Evolutionary conservation across 768 basidiomycete species (phyloP).

Genomic region (Tylopilus sp.): DNA sequence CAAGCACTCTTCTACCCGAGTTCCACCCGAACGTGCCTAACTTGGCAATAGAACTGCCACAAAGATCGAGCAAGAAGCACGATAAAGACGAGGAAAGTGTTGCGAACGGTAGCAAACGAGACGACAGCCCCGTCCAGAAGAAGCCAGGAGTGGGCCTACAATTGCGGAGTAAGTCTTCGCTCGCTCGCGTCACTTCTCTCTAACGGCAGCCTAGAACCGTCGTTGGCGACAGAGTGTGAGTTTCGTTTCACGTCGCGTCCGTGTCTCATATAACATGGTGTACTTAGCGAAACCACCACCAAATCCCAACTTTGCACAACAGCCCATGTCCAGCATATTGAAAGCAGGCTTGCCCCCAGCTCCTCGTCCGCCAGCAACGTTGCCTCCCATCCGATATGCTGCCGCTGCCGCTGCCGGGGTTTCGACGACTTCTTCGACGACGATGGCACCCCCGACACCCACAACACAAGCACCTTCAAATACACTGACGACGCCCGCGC

Average conservation of each 20-base stretch:
- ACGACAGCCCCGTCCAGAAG: slow-evolving; percentile 78
- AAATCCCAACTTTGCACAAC: slow-evolving; percentile 76
- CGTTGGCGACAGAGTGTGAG: slow-evolving; percentile 60
- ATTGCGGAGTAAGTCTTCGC: slow-evolving; percentile 62
- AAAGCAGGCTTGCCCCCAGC: slow-evolving; percentile 67
- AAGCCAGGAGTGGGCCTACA: slow-evolving; percentile 62
- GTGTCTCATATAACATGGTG: slow-evolving; percentile 3
- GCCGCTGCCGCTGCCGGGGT: slow-evolving; percentile 71
- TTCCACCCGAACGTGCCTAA: background rate
- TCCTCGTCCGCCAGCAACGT: slow-evolving; percentile 46
- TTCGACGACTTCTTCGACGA: slow-evolving; percentile 21
- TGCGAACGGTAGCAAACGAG: slow-evolving; percentile 64
- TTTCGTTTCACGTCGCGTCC: background rate
- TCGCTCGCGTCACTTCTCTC: slow-evolving; percentile 1
- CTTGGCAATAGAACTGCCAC: slow-evolving; percentile 50
- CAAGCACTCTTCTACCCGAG: slow-evolving; percentile 24
- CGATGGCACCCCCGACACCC: slow-evolving; percentile 23
- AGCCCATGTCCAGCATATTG: slow-evolving; percentile 72
- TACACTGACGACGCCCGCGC: slow-evolving; percentile 28
- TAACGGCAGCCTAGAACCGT: slow-evolving; percentile 50
- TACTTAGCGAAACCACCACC: slow-evolving; percentile 61
- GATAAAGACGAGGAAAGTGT: slow-evolving; percentile 70
- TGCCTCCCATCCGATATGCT: slow-evolving; percentile 87
- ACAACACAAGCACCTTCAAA: slow-evolving; percentile 40
- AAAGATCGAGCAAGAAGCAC: slow-evolving; percentile 71